Evolutionary conservation across 2,329 filamentous ascomycete species (phyloP), one percentile per base, ranked within the genome.

Genomic region (Purpureocillium lavendulum): DNA sequence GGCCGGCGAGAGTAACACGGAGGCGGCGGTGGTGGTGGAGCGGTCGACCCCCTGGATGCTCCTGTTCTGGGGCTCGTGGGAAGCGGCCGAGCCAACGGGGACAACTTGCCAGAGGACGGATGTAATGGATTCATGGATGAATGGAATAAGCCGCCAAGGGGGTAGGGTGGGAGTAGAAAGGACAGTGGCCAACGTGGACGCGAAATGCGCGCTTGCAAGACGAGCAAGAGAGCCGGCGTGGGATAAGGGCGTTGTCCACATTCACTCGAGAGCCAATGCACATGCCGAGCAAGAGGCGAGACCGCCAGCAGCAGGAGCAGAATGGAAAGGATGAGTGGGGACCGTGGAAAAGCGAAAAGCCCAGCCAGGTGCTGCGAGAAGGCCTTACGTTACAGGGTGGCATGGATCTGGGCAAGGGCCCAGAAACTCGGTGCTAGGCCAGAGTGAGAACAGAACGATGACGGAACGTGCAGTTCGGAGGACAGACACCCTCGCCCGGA

Each of bases 241-340:
- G 21, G 21, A 26, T 32, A 32, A 32, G 6, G 12, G 6, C 13
- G 21, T 26, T 10, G 21, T 26, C 21, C 21, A 26, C 21, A 26
- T 26, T 26, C 21, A 32, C 16, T 39, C 44, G 30, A 39, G 53
- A 54, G 47, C 39, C 43, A 49, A 46, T 62, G 61, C 61, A 64
- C 60, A 59, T 65, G 62, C 62, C 58, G 60, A 26, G 21, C 21
- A 26, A 61, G 56, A 54, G 53, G 55, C 50, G 30, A 38, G 28
- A 31, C 15, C 11, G 14, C 16, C 21, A 24, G 7, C 18, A 15
- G 21, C 15, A 36, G 42, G 29, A 36, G 21, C 16, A 33, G 36
- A 36, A 38, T 14, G 26, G 21, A 21, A 31, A 35, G 34, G 32
- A 35, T 30, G 31, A 28, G 35, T 36, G 35, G 35, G 18, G 35